A percentile compares a stretch with the other conserved stretches of the same genome.
Conservation (phyloP, 495 filamentous ascomycete genomes). For the Chaetomium tenue region DNA sequence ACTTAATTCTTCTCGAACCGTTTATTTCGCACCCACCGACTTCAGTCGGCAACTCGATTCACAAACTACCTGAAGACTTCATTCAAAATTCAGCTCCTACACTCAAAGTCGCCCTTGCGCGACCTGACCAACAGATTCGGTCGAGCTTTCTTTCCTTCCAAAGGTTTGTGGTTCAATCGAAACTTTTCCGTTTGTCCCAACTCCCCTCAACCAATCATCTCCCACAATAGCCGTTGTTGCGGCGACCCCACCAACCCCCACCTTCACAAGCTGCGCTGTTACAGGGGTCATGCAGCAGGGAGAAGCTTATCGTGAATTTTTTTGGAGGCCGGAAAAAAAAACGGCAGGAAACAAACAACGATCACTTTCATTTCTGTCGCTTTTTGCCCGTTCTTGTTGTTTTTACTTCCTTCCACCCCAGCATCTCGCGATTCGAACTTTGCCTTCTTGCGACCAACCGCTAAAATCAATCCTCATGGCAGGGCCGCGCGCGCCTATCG, state of each 20-base stretch:
- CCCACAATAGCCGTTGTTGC: not conserved
- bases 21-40: not conserved
- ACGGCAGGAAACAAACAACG: constrained; percentile 7
- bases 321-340: constrained; percentile 8
- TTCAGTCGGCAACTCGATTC: not conserved
- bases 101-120: constrained; percentile 10
- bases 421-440: not conserved
- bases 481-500: constrained; percentile 37
- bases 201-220: constrained; percentile 10
- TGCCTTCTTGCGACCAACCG: constrained; percentile 16
- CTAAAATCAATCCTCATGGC: constrained; percentile 31
- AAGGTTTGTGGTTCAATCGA: not conserved
- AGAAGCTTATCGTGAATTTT: constrained; percentile 22
- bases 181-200: not conserved
- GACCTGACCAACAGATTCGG: constrained; percentile 9
- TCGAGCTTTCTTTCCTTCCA: not conserved
- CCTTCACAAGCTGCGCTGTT: not conserved
- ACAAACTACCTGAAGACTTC: not conserved
- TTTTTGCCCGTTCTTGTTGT: not conserved
- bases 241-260: constrained; percentile 11
- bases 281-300: not conserved
- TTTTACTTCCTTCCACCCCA: not conserved
- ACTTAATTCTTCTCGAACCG: not conserved
- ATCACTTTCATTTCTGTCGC: constrained; percentile 4
- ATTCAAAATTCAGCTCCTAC: constrained; percentile 2